A percentile compares a stretch with the other conserved stretches of the same genome.
These are phyloP conservation scores for Backusella westeae DNA, from an alignment of 192 early-diverging fungal species.

Conservation along the genomic window DNA sequence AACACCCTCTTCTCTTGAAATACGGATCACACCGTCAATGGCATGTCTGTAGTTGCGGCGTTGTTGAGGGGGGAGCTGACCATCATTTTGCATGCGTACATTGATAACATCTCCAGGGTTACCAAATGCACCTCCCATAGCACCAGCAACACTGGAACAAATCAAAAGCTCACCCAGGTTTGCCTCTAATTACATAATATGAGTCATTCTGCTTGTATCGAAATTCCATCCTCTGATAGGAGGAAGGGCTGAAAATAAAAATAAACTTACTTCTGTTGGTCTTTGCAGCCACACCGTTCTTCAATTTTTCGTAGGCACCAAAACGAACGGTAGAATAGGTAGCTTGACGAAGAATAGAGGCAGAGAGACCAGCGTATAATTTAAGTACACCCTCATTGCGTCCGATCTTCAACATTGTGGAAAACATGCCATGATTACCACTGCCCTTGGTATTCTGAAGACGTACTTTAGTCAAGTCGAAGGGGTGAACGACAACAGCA, in stretches of 20 bases:
- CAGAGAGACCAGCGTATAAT: conserved; percentile 49
- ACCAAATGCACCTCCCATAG: conserved; percentile 65
- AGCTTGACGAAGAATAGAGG: conserved; percentile 67
- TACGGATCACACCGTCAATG: conserved; percentile 68
- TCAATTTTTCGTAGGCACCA: conserved; percentile 67
- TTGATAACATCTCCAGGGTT: conserved; percentile 79
- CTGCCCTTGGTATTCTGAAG: conserved; percentile 46
- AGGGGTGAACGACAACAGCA: conserved; percentile 69
- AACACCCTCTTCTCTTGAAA: conserved; percentile 75
- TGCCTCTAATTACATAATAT: conserved; percentile 14
- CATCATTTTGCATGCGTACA: conserved; percentile 79
- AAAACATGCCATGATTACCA: conserved; percentile 44
- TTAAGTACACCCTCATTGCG: conserved; percentile 20
- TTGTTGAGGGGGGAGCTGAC: conserved; percentile 54
- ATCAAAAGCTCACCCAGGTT: conserved; percentile 35
- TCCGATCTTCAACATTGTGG: conserved; percentile 67
- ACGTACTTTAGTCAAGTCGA: conserved; percentile 89
- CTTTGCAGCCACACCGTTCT: conserved; percentile 40
- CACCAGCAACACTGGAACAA: conserved; percentile 44
- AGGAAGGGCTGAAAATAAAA: not conserved
- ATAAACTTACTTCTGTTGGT: conserved; percentile 46
- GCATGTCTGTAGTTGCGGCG: conserved; percentile 78
- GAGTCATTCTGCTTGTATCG: not conserved
- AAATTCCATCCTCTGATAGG: not conserved
- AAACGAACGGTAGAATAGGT: conserved; percentile 81